Base-by-base conservation (phyloP, 495 filamentous ascomycete species). In the Penicillium tannophilum region DNA sequence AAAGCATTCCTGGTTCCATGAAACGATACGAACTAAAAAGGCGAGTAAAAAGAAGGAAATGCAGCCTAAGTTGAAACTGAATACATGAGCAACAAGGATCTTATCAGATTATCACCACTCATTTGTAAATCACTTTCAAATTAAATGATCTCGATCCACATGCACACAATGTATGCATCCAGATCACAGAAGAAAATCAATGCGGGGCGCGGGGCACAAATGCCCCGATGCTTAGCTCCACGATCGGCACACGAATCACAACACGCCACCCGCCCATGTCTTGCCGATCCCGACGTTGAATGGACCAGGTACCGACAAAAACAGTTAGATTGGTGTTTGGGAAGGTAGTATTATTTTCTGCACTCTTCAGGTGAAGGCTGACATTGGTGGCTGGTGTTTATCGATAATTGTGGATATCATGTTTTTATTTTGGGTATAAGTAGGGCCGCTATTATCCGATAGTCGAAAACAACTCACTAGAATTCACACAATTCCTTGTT, bases 181-280 rank as follows among this genome's bases (percentile, higher is more conserved):
- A 28, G 28, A 28, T 4, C 28, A 28, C 31, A 52, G 33, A 30
- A 39, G 23, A n/a, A 28, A 17, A 42, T 28, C 35, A 14, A 41
- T 50, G 56, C 56, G 56, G 49, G 49, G 39, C 56, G 26, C 44
- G 49, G 50, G 33, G 50, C 50, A 17, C 33, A 45, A 54, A 17
- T 47, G 39, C 35, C 24, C 36, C 28, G 35, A 17, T 19, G 9
- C 26, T 53, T 16, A 60, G 56, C 33, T 47, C 23, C 8, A 26
- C 16, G 54, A 64, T 60, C 54, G 31, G 14, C 62, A 23, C 24
- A 28, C 65, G 50, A 67, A 68, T 65, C 63, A 60, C 8, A 47
- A 14, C 12, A 14, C 16, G 10, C 5, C 30, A n/a, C 4, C 5
- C 26, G 39, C 28, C 17, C 65, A 68, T 68, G 47, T 42, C 49